Conservation (phyloP, 139 green algal genomes). For the Micractinium sp. region DNA sequence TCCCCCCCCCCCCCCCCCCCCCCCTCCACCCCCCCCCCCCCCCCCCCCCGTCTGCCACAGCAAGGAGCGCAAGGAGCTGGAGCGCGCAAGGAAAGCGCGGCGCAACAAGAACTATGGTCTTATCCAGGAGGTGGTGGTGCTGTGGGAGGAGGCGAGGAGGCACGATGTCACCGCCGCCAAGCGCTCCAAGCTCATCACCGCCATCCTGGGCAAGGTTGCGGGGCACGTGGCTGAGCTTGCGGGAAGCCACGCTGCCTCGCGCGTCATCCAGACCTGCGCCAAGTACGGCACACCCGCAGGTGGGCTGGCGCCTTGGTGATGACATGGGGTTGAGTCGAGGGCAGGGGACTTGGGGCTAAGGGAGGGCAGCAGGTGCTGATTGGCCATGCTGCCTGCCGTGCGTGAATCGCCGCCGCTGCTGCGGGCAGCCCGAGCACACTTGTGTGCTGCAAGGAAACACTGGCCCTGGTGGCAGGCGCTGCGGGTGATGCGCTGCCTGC, state of each 20-base stretch:
- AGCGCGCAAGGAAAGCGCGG: conserved; percentile 27
- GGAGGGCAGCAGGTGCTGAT: not conserved
- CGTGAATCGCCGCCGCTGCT: not conserved
- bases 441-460: too few relatives aligned
- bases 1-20: not conserved
- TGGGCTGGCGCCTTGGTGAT: too few relatives aligned
- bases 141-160: conserved; percentile 78
- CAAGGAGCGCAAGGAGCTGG: conserved; percentile 48
- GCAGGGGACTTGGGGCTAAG: not conserved
- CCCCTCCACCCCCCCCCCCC: not conserved
- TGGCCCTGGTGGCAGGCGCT: too few relatives aligned
- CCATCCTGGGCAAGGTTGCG: conserved; percentile 64
- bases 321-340: too few relatives aligned
- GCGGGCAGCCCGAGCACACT: not conserved
- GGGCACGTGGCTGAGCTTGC: conserved; percentile 75
- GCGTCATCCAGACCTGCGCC: conserved; percentile 86
- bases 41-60: not conserved
- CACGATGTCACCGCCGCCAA: conserved; percentile 54
- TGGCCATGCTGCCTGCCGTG: not conserved
- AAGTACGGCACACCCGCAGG: conserved; percentile 68
- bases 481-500: too few relatives aligned
- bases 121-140: conserved; percentile 34
- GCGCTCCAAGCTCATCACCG: conserved; percentile 59
- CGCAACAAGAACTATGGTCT: conserved; percentile 47
- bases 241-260: conserved; percentile 77